A percentile compares a stretch with the other conserved stretches of the same genome.
These are phyloP conservation scores for Caulochytrium protostelioides DNA, from an alignment of 371 early-diverging fungal genomes.

Conservation along the genomic window DNA sequence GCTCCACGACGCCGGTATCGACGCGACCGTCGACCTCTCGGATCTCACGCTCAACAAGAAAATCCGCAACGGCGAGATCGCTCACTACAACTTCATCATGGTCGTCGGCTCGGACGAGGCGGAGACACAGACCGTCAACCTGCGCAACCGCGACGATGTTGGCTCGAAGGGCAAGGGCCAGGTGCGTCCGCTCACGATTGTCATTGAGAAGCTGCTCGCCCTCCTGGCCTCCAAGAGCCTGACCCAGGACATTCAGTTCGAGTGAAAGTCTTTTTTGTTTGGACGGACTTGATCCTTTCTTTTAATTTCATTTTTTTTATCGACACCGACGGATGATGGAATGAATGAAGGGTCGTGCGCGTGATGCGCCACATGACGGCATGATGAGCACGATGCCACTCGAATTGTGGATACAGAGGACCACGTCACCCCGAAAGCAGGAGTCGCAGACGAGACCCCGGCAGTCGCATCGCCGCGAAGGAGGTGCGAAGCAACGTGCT, in stretches of 20 bases:
- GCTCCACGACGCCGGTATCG: conserved; percentile 49
- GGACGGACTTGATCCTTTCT: background rate
- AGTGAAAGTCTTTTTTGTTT: too few relatives aligned
- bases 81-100: conserved; percentile 65
- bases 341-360: too few relatives aligned
- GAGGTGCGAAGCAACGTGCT: too few relatives aligned
- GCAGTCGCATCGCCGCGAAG: too few relatives aligned
- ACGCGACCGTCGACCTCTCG: conserved; percentile 66
- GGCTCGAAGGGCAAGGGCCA: conserved; percentile 10
- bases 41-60: conserved; percentile 88
- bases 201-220: conserved; percentile 32
- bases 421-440: too few relatives aligned
- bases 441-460: too few relatives aligned
- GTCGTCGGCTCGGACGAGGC: conserved; percentile 92
- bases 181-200: conserved; percentile 21
- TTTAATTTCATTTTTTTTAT: too few relatives aligned
- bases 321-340: too few relatives aligned
- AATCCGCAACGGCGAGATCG: conserved; percentile 65
- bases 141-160: conserved; percentile 32
- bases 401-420: too few relatives aligned
- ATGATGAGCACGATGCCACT: too few relatives aligned
- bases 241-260: conserved; percentile 17
- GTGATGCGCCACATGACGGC: too few relatives aligned
- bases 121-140: conserved; percentile 62
- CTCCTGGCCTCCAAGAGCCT: too few relatives aligned